These are phyloP conservation scores for Russula sp. DNA, from an alignment of 768 basidiomycete species.

Conservation along the genomic window DNA sequence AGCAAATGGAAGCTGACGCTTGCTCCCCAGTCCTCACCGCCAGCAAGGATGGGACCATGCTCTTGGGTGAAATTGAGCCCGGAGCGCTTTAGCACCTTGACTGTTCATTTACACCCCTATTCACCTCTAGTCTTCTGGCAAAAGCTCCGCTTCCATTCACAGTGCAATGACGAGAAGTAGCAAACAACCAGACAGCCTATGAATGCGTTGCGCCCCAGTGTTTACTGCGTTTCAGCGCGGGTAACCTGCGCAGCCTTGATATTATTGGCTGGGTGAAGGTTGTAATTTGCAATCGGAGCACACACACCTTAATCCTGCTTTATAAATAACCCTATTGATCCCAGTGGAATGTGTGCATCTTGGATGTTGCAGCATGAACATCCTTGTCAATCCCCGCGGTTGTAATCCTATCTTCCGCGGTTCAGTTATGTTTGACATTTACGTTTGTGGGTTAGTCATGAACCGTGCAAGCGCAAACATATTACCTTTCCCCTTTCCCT, in stretches of 20 bases:
- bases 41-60: slow-evolving; percentile 89
- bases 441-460: not conserved
- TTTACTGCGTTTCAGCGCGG: slow-evolving; percentile 1
- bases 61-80: slow-evolving; percentile 85
- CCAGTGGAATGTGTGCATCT: not conserved
- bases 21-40: slow-evolving; percentile 66
- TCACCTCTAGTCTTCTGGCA: not conserved
- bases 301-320: slow-evolving; percentile 1
- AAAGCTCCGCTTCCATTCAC: not conserved
- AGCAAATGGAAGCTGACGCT: not conserved
- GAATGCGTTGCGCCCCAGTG: slow-evolving; percentile 1
- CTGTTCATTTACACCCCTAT: not conserved
- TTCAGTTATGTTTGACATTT: not conserved
- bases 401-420: not conserved
- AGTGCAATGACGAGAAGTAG: slow-evolving; percentile 21
- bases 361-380: not conserved
- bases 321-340: not conserved
- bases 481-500: not conserved
- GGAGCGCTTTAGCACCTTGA: slow-evolving; percentile 25
- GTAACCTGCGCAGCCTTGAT: slow-evolving; percentile 11
- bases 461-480: not conserved
- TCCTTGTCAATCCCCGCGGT: not conserved
- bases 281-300: slow-evolving; percentile 24
- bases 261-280: slow-evolving; percentile 18
- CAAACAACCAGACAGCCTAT: slow-evolving; percentile 18